Conservation (phyloP, 208 protist species). For the Leishmania guyanensis region DNA sequence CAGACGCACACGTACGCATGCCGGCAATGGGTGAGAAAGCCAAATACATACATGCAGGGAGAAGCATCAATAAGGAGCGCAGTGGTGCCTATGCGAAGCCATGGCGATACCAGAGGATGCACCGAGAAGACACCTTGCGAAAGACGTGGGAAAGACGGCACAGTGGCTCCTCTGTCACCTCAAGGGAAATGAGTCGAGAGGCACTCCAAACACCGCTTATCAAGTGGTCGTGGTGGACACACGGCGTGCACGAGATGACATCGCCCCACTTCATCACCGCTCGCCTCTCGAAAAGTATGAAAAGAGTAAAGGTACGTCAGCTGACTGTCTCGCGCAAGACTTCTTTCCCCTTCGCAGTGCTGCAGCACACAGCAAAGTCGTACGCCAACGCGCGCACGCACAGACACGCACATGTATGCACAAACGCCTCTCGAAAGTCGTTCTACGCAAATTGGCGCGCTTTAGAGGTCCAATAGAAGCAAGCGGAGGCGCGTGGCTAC, state of each 20-base stretch:
- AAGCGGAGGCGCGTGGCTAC: not conserved
- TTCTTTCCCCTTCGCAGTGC: not conserved
- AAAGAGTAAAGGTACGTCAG: not conserved
- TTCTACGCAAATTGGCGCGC: not conserved
- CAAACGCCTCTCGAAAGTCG: not conserved
- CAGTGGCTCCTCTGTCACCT: not conserved
- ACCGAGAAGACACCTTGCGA: not conserved
- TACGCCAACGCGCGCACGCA: not conserved
- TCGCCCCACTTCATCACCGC: not conserved
- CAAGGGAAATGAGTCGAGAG: not conserved
- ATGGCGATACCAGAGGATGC: not conserved
- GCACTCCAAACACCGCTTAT: not conserved
- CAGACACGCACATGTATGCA: not conserved
- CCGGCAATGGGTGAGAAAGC: not conserved
- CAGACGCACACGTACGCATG: not conserved
- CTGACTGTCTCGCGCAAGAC: not conserved
- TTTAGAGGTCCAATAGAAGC: not conserved
- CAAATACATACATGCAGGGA: not conserved
- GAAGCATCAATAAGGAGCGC: not conserved
- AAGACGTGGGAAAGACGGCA: not conserved
- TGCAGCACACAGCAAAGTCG: not conserved
- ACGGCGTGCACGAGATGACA: not conserved
- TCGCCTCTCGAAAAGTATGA: not conserved
- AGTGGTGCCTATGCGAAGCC: not conserved
- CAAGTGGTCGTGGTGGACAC: not conserved